Percentiles rank a stretch among this genome's conserved stretches.
Conservation (phyloP, 2,329 filamentous ascomycete species). For the Pezicula rhizophila region DNA sequence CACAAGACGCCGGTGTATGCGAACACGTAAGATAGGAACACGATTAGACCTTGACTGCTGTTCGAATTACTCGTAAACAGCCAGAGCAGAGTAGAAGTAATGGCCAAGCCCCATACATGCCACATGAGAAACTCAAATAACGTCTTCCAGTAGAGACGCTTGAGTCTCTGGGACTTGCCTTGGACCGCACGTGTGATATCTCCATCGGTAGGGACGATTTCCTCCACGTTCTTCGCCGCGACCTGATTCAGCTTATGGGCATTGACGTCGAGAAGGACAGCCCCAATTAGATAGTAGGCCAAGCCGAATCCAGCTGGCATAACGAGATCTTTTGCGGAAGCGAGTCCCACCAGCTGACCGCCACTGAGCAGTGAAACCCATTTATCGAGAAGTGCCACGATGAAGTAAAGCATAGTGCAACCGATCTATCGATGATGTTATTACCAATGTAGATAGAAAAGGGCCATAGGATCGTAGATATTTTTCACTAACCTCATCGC, state of each 20-base stretch:
- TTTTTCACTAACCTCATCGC: conserved; percentile 36
- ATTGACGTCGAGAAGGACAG: conserved; percentile 49
- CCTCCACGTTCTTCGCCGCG: conserved; percentile 33
- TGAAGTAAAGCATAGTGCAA: conserved; percentile 47
- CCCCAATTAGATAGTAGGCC: conserved; percentile 50
- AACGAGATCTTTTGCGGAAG: conserved; percentile 28
- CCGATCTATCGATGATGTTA: conserved; percentile 22
- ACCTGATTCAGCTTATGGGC: conserved; percentile 42
- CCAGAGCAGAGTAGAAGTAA: conserved; percentile 45
- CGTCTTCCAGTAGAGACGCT: conserved; percentile 44
- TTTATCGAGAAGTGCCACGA: conserved; percentile 49
- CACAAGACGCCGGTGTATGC: conserved; percentile 34
- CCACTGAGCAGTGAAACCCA: conserved; percentile 45
- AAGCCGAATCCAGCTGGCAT: conserved; percentile 46
- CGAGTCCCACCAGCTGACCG: conserved; percentile 33
- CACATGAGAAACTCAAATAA: conserved; percentile 41
- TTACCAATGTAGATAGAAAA: not conserved
- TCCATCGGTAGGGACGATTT: conserved; percentile 37
- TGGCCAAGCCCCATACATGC: conserved; percentile 45
- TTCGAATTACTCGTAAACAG: conserved; percentile 36
- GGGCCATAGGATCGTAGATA: no score
- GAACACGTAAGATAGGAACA: conserved; percentile 16
- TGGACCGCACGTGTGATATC: conserved; percentile 31
- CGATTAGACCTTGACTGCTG: conserved; percentile 14
- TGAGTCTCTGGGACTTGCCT: conserved; percentile 10